Evolutionary conservation across 345 rosid genomes (phyloP).

Genomic region (Murraya koenigii): DNA sequence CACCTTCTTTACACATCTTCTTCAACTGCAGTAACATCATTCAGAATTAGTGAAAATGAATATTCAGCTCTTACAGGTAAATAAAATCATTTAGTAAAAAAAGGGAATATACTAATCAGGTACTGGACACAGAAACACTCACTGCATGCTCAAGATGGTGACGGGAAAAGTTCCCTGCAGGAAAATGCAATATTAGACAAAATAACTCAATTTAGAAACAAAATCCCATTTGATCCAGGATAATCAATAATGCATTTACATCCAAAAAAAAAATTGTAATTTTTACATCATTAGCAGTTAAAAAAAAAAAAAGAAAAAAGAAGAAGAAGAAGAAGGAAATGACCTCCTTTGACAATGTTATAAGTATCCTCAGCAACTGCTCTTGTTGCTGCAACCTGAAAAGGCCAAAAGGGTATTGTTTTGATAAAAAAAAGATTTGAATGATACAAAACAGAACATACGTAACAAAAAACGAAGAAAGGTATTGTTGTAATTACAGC

Average conservation of each 20-base stretch:
- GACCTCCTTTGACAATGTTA: constrained; percentile 56
- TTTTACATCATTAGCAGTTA: not conserved
- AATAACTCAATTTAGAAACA: not conserved
- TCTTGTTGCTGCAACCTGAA: constrained; percentile 73
- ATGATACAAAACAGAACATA: not conserved
- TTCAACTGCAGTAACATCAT: constrained; percentile 56
- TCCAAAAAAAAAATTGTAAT: not conserved
- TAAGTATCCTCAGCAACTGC: constrained; percentile 63
- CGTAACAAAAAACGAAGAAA: not conserved
- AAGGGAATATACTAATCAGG: no score
- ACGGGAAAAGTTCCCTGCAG: constrained; percentile 57
- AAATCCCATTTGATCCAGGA: not conserved
- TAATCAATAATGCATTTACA: not conserved
- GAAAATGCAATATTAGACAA: not conserved
- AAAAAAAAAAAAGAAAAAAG: not conserved
- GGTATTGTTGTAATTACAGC: constrained; percentile 29
- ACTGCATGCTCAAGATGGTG: constrained; percentile 49
- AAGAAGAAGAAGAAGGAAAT: not conserved
- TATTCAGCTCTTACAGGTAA: not conserved
- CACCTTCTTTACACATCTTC: constrained; percentile 90
- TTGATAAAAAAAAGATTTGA: not conserved
- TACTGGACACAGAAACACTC: constrained; percentile 22
- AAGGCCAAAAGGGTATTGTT: not conserved
- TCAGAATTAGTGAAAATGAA: not conserved
- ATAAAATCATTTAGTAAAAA: not conserved